These are phyloP conservation scores for Talaromyces trachyspermus DNA, from an alignment of 495 filamentous ascomycete species.

Conservation along the genomic window DNA sequence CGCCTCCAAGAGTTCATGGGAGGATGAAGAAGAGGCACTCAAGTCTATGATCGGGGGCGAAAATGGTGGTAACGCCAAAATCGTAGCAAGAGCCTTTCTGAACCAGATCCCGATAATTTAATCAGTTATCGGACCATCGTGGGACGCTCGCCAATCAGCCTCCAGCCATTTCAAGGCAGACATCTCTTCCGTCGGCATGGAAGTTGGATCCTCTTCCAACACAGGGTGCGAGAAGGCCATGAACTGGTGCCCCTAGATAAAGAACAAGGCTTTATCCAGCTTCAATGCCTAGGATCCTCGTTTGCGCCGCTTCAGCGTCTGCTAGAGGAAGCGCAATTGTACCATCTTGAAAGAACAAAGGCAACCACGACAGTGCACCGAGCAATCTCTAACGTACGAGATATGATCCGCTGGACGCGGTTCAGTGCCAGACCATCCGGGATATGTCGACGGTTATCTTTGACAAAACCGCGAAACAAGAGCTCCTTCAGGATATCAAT, in stretches of 20 bases:
- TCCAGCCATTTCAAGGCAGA: slow-evolving; percentile 4
- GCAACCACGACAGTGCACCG: slow-evolving; percentile 6
- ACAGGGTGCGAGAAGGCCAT: background rate
- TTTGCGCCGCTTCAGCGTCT: slow-evolving; percentile 3
- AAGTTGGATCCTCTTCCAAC: slow-evolving; percentile 8
- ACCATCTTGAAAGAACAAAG: slow-evolving; percentile 7
- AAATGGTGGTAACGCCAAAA: slow-evolving; percentile 2
- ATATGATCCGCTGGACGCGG: slow-evolving; percentile 13
- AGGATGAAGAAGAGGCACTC: slow-evolving; percentile 8
- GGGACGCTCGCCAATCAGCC: slow-evolving; percentile 1
- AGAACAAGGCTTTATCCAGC: slow-evolving; percentile 5
- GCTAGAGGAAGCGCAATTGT: slow-evolving; percentile 6
- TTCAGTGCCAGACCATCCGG: slow-evolving; percentile 45
- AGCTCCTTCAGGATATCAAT: slow-evolving; percentile 44
- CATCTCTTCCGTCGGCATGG: slow-evolving; percentile 8
- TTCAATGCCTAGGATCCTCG: slow-evolving; percentile 4
- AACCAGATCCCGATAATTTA: slow-evolving; percentile 8
- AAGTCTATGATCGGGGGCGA: background rate
- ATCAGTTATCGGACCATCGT: slow-evolving; percentile 9
- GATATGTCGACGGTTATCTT: slow-evolving; percentile 72
- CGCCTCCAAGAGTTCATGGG: slow-evolving; percentile 4
- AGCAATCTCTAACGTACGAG: slow-evolving; percentile 5
- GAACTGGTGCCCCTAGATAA: slow-evolving; percentile 8
- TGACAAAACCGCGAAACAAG: slow-evolving; percentile 57
- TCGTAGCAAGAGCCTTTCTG: background rate